Conservation (phyloP, 805 yeast genomes). For the Maudiozyma serrabonitensis region DNA sequence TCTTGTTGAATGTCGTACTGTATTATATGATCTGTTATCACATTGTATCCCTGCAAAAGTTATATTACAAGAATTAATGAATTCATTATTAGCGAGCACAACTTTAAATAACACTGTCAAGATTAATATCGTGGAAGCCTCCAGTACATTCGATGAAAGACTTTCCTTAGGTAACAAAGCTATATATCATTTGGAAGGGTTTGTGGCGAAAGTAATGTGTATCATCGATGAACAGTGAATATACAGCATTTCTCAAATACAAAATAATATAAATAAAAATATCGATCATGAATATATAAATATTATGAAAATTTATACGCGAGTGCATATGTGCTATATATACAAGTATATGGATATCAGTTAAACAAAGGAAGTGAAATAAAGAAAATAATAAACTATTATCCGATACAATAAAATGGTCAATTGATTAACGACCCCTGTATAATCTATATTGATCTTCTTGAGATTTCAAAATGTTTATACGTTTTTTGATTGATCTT, state of each 20-base stretch:
- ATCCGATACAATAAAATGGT: not conserved
- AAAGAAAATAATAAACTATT: not conserved
- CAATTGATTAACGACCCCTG: constrained; percentile 44
- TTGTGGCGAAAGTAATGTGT: constrained; percentile 81
- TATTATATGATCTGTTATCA: constrained; percentile 73
- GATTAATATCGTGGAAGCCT: constrained; percentile 44
- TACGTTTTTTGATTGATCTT: constrained; percentile 57
- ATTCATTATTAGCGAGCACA: constrained; percentile 33
- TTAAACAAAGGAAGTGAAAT: not conserved
- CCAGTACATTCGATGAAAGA: constrained; percentile 74
- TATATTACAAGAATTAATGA: constrained; percentile 56
- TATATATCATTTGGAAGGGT: constrained; percentile 92
- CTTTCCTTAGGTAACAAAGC: constrained; percentile 78
- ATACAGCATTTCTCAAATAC: not conserved
- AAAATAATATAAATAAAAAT: not conserved
- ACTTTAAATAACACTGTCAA: constrained; percentile 25
- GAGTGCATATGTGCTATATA: constrained; percentile 1
- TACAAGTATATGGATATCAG: not conserved
- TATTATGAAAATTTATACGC: not conserved
- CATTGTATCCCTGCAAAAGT: constrained; percentile 88
- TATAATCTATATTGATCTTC: constrained; percentile 46
- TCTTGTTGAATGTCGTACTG: constrained; percentile 47
- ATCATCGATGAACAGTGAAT: constrained; percentile 39
- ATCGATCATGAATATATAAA: no score
- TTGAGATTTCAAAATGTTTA: constrained; percentile 43